Base-by-base conservation (phyloP, 805 yeast species). In the Saccharomycopsis sp. region DNA sequence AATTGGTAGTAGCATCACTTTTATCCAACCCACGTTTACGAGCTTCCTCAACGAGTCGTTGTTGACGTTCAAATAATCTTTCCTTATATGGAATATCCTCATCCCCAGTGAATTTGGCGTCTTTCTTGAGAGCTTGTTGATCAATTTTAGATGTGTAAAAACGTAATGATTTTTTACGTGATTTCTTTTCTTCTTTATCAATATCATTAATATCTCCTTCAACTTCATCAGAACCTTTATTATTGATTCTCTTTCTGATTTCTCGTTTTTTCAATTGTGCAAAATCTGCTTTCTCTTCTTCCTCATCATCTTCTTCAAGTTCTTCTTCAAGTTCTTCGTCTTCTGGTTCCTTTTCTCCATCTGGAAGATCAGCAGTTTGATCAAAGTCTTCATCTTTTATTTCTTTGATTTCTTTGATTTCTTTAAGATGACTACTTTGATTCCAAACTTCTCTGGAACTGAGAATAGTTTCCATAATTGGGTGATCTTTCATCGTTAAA, bases 91-190 rank as follows among this genome's bases (percentile, higher is more conserved):
- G 96, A 44, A 89, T 63, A 61, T 89, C 98, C 47, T 72, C 71
- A 59, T 89, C 98, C 52, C 97, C 98, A 34, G 74, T 67, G 47
- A 64, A 72, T 50, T 63, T 68, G 35, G 78, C 79, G 32, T 62
- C 64, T 45, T 72, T 72, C 58, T 79, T 80, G 50, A 68, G 67
- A 21, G 71, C 77, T 39, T 79, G 79, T 62, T 88, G 94, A 58
- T 87, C 96, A 59, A 92, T 88, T 61, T 89, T 88, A 44, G 97
- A 84, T 1, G 98, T 92, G 69, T 92, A 92, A 76, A 92, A 92
- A 46, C 97, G 78, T 52, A 92, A 72, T 2, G 94, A 72, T 55
- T 74, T 75, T 66, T 79, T 82, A 52, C 94, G 76, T 17, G 77
- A 72, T 44, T 71, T 74, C 64, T 88, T 89, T 44, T 87, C 97